A percentile compares a stretch with the other conserved stretches of the same genome.
Evolutionary conservation across 2,329 filamentous ascomycete species (phyloP).

Genomic region (Venturiaceae sp.): DNA sequence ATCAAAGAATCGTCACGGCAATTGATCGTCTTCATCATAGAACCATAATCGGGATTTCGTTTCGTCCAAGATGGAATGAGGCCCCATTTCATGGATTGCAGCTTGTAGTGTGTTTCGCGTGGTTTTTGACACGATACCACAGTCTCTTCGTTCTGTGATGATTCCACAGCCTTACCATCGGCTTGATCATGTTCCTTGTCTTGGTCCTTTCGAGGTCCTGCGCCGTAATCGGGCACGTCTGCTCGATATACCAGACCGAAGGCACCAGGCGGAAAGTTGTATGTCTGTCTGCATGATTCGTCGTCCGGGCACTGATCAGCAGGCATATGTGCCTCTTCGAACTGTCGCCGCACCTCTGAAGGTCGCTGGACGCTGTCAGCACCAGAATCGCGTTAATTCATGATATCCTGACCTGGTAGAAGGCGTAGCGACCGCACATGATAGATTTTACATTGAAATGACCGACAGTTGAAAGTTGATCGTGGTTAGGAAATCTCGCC

Average conservation of each 20-base stretch:
- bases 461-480: neutral
- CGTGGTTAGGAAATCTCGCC: too few species aligned
- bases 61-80: conserved; percentile 92
- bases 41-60: conserved; percentile 65
- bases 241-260: conserved; percentile 80
- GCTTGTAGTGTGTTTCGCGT: conserved; percentile 54
- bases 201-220: conserved; percentile 23
- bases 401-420: conserved; percentile 45
- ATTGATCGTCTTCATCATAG: conserved; percentile 84
- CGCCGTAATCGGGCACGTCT: conserved; percentile 53
- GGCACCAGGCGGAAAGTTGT: conserved; percentile 88
- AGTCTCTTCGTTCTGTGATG: conserved; percentile 9
- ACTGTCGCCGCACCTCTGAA: conserved; percentile 61
- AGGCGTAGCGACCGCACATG: conserved; percentile 62
- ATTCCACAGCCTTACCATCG: conserved; percentile 15
- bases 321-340: conserved; percentile 65
- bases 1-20: conserved; percentile 82
- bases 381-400: neutral
- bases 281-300: conserved; percentile 61
- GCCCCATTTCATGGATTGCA: conserved; percentile 95
- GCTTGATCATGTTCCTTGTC: conserved; percentile 14
- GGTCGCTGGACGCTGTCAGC: conserved; percentile 48
- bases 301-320: conserved; percentile 64
- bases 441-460: neutral
- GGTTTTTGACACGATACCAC: conserved; percentile 11